Evolutionary conservation across 2,329 filamentous ascomycete genomes (phyloP), one percentile per base, ranked within the genome.

Genomic region (Teratosphaeria destructans): DNA sequence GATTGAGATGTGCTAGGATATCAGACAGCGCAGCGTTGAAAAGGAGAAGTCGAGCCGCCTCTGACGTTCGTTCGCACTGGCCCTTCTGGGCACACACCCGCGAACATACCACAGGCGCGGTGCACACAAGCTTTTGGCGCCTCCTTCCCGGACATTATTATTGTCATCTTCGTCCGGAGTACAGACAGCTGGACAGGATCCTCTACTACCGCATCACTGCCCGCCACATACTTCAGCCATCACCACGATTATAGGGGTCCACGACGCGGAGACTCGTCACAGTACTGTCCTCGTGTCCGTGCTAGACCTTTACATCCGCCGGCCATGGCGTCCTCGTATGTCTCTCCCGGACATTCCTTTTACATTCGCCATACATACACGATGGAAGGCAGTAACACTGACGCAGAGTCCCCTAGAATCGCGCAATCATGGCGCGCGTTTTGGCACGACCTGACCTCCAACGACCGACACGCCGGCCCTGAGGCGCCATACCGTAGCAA

Each of bases 401-500:
- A 49, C 43, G 19, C 43, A 23, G 43, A 23, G n/a, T 49, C 43
- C 16, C 43, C 43, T n/a, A 49, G 43, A 23, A 49, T 49, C 43
- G 43, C 43, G 43, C 43, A 49, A n/a, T 49, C 43, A 76, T 88
- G 94, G 76, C 88, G 88, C 76, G 89, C 88, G 63, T 93, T 99
- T 78, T 99, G 94, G 94, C 94, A 97, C 67, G 94, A 74, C 61
- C 75, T 88, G 82, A 88, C 84, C 73, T 87, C 84, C 64, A 82
- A 86, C 70, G 82, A 85, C 78, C 95, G 94, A 63, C 85, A 99
- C 79, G 95, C 94, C 64, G 87, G 86, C 63, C 89, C 88, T 80
- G 90, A 99, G 77, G 95, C 93, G 61, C 92, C 94, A 56, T 95
- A 95, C 77, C 87, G 92, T 72, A 90, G 89, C 62, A 91, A 92